These are phyloP conservation scores for Coemansia sp. DNA, from an alignment of 192 early-diverging fungal genomes.

Conservation along the genomic window DNA sequence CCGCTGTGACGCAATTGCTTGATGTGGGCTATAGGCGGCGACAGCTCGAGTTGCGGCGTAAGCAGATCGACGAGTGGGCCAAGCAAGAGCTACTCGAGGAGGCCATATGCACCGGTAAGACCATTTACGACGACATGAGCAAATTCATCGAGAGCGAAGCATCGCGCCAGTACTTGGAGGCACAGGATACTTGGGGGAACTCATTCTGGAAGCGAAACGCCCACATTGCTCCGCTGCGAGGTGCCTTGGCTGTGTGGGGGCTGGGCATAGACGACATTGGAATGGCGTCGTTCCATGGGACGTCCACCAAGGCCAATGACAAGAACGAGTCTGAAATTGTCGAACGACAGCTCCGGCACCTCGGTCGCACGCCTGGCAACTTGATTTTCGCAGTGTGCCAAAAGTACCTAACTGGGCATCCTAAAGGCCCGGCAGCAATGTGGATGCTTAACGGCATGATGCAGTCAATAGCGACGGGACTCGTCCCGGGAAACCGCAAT, in stretches of 20 bases:
- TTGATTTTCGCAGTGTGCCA: slow-evolving; percentile 81
- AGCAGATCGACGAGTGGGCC: slow-evolving; percentile 13
- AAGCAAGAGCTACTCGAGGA: slow-evolving; percentile 23
- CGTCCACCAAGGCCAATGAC: slow-evolving; percentile 93
- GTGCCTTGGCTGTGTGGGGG: slow-evolving; percentile 85
- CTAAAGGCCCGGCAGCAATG: slow-evolving; percentile 93
- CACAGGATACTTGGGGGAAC: slow-evolving; percentile 77
- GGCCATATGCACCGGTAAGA: slow-evolving; percentile 55
- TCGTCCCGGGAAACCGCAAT: slow-evolving; percentile 94
- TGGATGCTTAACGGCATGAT: slow-evolving; percentile 97
- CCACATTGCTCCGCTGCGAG: slow-evolving; percentile 80
- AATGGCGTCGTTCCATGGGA: slow-evolving; percentile 95
- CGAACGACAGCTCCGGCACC: slow-evolving; percentile 82
- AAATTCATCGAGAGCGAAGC: slow-evolving; percentile 55
- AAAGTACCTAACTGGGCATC: slow-evolving; percentile 92
- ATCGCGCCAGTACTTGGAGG: slow-evolving; percentile 75
- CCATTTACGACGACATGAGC: slow-evolving; percentile 28
- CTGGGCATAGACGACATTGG: slow-evolving; percentile 91
- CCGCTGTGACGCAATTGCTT: slow-evolving; percentile 55
- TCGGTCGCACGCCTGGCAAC: slow-evolving; percentile 85
- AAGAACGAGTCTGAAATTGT: slow-evolving; percentile 89
- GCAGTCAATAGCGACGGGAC: slow-evolving; percentile 79
- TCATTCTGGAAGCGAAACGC: slow-evolving; percentile 79
- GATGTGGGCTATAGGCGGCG: slow-evolving; percentile 82
- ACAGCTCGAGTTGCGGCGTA: slow-evolving; percentile 61